Evolutionary conservation across 106 monocot species (phyloP).

Genomic region (Acanthochlamys bracteata): DNA sequence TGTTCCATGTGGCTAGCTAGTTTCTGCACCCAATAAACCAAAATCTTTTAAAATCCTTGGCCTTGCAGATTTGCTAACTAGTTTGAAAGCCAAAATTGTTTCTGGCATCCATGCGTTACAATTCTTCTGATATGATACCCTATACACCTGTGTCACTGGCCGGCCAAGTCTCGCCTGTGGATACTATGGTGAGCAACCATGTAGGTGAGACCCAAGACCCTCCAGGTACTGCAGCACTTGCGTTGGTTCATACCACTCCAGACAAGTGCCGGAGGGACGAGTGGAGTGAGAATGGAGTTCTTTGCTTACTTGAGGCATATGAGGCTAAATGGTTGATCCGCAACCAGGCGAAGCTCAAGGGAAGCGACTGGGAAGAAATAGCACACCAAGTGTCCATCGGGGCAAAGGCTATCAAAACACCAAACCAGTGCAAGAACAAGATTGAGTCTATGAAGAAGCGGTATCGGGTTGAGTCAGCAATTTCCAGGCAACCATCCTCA

Average conservation of each 20-base stretch:
- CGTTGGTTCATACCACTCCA: too few relatives aligned
- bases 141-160: too few relatives aligned
- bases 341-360: conserved; percentile 78
- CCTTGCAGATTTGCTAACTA: background rate
- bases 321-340: conserved; percentile 67
- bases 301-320: conserved; percentile 54
- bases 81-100: background rate
- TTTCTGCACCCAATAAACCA: too few relatives aligned
- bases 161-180: background rate
- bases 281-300: conserved; percentile 60
- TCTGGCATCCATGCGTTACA: background rate
- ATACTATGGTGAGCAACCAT: background rate
- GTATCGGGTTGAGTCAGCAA: conserved; percentile 52
- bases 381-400: conserved; percentile 47
- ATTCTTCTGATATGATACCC: background rate
- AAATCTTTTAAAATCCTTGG: background rate
- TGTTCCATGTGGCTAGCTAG: too few relatives aligned
- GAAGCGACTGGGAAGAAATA: conserved; percentile 76
- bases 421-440: conserved; percentile 95
- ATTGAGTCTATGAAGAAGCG: conserved; percentile 92
- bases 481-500: background rate
- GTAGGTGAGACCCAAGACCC: background rate
- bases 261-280: conserved; percentile 37
- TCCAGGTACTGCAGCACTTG: background rate
- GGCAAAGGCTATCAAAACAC: conserved; percentile 37